phyloP scores from a whole-genome alignment of 106 monocot genomes.

The Dioscorea alata region DNA sequence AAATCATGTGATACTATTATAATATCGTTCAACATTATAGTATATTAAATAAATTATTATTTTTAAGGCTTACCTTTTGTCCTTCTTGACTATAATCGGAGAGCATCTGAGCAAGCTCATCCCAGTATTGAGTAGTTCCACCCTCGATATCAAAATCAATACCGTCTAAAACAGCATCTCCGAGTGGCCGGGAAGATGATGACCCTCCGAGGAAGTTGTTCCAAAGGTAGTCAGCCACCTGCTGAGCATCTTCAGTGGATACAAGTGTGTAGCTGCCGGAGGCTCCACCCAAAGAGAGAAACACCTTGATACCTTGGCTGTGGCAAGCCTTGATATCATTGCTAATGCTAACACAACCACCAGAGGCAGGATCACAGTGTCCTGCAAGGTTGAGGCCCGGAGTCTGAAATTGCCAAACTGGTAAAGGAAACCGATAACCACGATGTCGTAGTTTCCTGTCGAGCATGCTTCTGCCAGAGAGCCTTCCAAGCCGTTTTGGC shows the following conservation, averaged over 20 bases:
- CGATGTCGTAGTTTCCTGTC: too few relatives aligned
- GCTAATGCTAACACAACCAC: constrained; percentile 22
- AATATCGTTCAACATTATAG: too few relatives aligned
- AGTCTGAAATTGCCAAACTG: too few relatives aligned
- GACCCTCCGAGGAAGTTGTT: constrained; percentile 50
- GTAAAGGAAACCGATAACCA: too few relatives aligned
- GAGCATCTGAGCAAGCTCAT: constrained; percentile 26
- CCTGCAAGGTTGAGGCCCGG: too few relatives aligned
- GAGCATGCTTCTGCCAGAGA: too few relatives aligned
- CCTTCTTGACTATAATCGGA: too few relatives aligned
- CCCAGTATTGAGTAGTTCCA: constrained; percentile 18
- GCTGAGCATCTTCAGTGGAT: constrained; percentile 32
- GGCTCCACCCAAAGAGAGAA: constrained; percentile 47
- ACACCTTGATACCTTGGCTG: too few relatives aligned
- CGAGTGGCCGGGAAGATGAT: constrained; percentile 36
- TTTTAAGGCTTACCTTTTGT: too few relatives aligned
- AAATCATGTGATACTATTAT: too few relatives aligned
- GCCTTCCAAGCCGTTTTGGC: constrained; percentile 67
- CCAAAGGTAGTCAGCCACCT: constrained; percentile 44
- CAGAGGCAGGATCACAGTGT: constrained; percentile 36
- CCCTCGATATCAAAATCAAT: constrained; percentile 55
- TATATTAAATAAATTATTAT: too few relatives aligned
- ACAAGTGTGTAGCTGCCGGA: constrained; percentile 27
- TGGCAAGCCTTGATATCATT: too few relatives aligned
- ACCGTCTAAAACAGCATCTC: constrained; percentile 48